Conservation (phyloP, 148 eudicot genomes). For the Nepenthes mirabilis region DNA sequence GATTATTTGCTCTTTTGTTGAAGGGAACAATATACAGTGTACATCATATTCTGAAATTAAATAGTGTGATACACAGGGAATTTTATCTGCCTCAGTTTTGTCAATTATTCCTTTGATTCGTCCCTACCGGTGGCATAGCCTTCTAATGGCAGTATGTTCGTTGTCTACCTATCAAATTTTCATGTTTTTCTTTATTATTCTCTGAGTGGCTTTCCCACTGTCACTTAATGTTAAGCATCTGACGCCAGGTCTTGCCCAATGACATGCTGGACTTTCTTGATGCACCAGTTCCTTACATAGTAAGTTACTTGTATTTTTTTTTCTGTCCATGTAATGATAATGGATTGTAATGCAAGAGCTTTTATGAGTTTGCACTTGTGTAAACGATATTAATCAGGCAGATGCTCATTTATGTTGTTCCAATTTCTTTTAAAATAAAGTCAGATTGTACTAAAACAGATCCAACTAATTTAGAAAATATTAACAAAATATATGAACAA, state of each 20-base stretch:
- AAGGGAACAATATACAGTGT: neutral
- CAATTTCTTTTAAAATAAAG: no score
- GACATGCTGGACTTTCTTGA: conserved; percentile 98
- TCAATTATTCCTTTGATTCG: conserved; percentile 79
- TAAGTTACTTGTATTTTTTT: conserved; percentile 27
- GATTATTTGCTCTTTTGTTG: neutral
- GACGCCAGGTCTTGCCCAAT: conserved; percentile 72
- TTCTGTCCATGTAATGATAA: conserved; percentile 3
- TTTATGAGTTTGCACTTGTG: no score
- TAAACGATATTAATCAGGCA: no score
- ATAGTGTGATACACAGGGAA: conserved; percentile 41
- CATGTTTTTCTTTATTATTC: neutral
- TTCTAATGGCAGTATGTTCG: conserved; percentile 77
- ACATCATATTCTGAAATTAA: conserved; percentile 6
- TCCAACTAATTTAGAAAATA: no score
- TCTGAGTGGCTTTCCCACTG: neutral
- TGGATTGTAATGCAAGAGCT: neutral
- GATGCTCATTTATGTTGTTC: no score
- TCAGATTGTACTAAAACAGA: no score
- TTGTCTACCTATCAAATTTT: neutral
- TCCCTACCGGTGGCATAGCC: conserved; percentile 96
- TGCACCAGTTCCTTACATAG: conserved; percentile 95
- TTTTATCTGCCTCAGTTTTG: conserved; percentile 72
- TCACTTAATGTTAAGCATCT: neutral
- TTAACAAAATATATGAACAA: no score